Evolutionary conservation across 106 monocot genomes (phyloP), one percentile per base, ranked within the genome.

Genomic region (Dioscorea dumetorum): DNA sequence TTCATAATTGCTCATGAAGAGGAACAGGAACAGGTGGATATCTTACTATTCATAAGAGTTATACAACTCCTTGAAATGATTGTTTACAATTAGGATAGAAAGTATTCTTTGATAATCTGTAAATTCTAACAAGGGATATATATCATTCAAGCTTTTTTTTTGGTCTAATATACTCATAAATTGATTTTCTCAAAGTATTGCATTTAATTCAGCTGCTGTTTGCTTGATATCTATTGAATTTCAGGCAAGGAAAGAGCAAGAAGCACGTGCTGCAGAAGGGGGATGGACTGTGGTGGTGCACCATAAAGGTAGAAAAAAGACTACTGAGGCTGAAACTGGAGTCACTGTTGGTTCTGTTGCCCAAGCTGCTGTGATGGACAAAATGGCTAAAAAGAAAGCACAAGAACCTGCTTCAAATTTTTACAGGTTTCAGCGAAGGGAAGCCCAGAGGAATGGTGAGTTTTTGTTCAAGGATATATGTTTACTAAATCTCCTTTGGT

Each of bases 231-330:
- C 14, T 1, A 24, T 28, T 60, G 15, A 49, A 15, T 19, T 21
- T 5, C 68, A 97, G 95, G 91, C 84, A 61, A 92, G 74, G 74
- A 88, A 84, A 67, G 88, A 89, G 75, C 82, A 73, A 60, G 95
- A 89, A 73, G 84, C 83, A 48, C 76, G 13, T 57, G 83, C 78
- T 61, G 88, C 86, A 53, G 91, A 87, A 72, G 95, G 69, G 4
- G 95, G 91, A 70, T 97, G 91, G 89, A 91, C 88, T 12, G 88
- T 89, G 58, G 95, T 97, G 67, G 73, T 65, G 52, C 95, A 89
- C 56, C 85, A 86, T 22, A 91, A 97, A 74, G 95, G 95, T 8
- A 86, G 88, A 65, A 97, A 97, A 75, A 97, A 91, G 69, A 86
- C 91, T 41, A 92, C 91, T 9, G 88, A 97, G 76, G 19, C 88